These are phyloP conservation scores for Pseudozyma sp. DNA, from an alignment of 1,284 basidiomycete genomes.

Conservation along the genomic window DNA sequence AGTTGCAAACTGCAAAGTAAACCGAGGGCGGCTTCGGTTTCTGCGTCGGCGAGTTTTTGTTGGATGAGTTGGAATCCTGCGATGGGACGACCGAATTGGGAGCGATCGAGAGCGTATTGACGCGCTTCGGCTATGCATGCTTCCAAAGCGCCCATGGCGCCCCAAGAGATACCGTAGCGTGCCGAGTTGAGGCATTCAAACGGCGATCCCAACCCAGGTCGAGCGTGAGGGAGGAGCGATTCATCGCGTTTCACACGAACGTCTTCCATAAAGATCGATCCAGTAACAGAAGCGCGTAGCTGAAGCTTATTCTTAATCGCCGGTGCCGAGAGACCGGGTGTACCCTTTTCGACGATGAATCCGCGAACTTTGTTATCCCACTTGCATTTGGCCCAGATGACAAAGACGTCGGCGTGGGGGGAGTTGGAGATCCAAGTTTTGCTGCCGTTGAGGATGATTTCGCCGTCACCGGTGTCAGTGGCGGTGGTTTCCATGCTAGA, in stretches of 20 bases:
- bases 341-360: slow-evolving; percentile 91
- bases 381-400: slow-evolving; percentile 94
- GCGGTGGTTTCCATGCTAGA: slow-evolving; percentile 93
- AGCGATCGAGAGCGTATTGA: slow-evolving; percentile 83
- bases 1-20: slow-evolving; percentile 79
- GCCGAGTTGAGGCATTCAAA: slow-evolving; percentile 66
- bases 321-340: slow-evolving; percentile 85
- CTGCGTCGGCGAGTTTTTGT: slow-evolving; percentile 94
- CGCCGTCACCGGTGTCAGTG: slow-evolving; percentile 80
- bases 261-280: slow-evolving; percentile 84
- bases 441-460: slow-evolving; percentile 86
- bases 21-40: slow-evolving; percentile 85
- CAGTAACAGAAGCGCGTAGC: slow-evolving; percentile 88
- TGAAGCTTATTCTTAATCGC: slow-evolving; percentile 93
- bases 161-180: slow-evolving; percentile 64
- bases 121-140: slow-evolving; percentile 85
- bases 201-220: slow-evolving; percentile 61
- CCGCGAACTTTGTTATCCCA: slow-evolving; percentile 93
- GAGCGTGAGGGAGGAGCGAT: slow-evolving; percentile 54
- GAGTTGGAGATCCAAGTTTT: slow-evolving; percentile 96
- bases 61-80: slow-evolving; percentile 92
- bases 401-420: slow-evolving; percentile 78
- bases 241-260: slow-evolving; percentile 56
- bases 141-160: slow-evolving; percentile 76
- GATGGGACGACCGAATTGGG: slow-evolving; percentile 88